These are phyloP conservation scores for Colletotrichum sp. DNA, from an alignment of 2,329 filamentous ascomycete species.

Conservation along the genomic window DNA sequence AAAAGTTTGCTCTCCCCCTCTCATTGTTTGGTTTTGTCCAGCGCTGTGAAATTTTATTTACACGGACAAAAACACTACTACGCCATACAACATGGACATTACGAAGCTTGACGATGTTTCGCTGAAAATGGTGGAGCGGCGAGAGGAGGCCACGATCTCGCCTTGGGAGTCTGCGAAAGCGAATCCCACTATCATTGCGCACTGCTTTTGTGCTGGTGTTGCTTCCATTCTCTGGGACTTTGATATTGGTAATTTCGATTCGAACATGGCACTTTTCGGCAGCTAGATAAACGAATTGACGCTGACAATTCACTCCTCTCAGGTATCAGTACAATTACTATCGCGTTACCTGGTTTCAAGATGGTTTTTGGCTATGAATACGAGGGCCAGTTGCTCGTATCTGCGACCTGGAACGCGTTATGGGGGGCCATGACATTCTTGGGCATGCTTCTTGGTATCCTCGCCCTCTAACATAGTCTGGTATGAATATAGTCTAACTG, in stretches of 20 bases:
- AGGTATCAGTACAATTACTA: not conserved
- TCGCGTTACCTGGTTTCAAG: conserved; percentile 37
- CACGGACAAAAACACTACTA: not conserved
- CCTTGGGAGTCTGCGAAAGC: not conserved
- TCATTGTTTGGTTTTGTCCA: too few species aligned
- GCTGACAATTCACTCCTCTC: not conserved
- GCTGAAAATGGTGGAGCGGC: not conserved
- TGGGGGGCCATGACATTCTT: not conserved
- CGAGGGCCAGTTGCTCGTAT: conserved; percentile 29
- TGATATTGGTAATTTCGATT: not conserved
- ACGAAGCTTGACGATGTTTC: not conserved
- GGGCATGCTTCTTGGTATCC: not conserved
- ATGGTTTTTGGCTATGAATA: conserved; percentile 35
- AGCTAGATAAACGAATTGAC: too few species aligned
- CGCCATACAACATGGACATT: not conserved
- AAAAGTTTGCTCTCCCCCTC: too few species aligned
- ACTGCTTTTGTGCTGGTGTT: not conserved
- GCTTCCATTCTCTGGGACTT: not conserved
- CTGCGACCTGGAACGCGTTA: not conserved
- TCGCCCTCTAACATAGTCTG: not conserved
- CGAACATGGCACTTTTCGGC: not conserved
- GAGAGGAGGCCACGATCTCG: not conserved
- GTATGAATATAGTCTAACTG: not conserved
- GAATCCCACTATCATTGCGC: not conserved
- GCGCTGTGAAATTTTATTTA: not conserved